A percentile compares a stretch with the other conserved stretches of the same genome.
phyloP scores from a whole-genome alignment of 2,329 filamentous ascomycete species.

The Alternaria gaisen region DNA sequence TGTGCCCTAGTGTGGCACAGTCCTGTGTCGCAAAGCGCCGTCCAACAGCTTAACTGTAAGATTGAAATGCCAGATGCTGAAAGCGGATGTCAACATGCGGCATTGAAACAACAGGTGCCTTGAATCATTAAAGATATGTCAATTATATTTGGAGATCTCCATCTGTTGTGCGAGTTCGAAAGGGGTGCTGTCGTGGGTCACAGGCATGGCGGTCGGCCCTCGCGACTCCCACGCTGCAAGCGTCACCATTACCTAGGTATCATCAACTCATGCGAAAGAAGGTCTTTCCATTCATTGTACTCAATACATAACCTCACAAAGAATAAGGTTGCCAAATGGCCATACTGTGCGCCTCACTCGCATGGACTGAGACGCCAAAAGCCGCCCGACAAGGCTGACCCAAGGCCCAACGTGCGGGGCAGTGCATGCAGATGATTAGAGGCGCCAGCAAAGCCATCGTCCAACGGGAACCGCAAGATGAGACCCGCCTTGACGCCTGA shows the following conservation, averaged over 20 bases:
- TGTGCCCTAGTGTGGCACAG: conserved; percentile 1
- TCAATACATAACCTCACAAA: background rate
- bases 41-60: conserved; percentile 1
- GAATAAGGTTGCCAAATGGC: background rate
- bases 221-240: background rate
- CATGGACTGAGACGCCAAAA: background rate
- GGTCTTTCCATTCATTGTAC: background rate
- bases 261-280: background rate
- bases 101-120: background rate
- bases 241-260: background rate
- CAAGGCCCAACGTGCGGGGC: conserved; percentile 14
- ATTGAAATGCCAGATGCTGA: background rate
- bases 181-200: background rate
- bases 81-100: background rate
- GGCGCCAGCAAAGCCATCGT: background rate
- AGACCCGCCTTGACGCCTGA: conserved; percentile 1
- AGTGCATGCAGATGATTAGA: conserved; percentile 11
- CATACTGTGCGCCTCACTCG: conserved; percentile 1
- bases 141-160: background rate
- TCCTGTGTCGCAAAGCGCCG: conserved; percentile 12
- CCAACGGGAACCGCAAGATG: conserved; percentile 1
- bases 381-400: conserved; percentile 6
- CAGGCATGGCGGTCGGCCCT: background rate
- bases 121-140: background rate
- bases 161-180: background rate